Evolutionary conservation across 1,284 basidiomycete species (phyloP).

Genomic region (Pseudozyma thailandica): DNA sequence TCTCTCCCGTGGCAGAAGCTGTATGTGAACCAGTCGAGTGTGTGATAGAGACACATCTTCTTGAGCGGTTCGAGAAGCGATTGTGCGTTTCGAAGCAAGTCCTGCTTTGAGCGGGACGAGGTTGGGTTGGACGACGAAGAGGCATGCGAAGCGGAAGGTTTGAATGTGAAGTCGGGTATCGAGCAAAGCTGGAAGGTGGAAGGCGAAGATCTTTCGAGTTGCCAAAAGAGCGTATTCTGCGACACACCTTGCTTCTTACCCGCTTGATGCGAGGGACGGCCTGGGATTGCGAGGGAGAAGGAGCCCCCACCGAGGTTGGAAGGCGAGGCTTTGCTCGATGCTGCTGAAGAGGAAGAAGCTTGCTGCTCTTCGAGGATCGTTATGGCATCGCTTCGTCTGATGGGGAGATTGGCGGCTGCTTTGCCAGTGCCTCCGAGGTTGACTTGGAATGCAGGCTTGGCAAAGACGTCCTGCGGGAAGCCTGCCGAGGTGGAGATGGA

Average conservation of each 20-base stretch:
- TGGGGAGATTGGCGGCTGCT: constrained; percentile 14
- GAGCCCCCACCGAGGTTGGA: neutral
- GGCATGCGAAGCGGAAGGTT: constrained; percentile 1
- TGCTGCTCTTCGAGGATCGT: constrained; percentile 37
- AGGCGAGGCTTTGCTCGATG: neutral
- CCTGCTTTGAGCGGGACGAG: constrained; percentile 13
- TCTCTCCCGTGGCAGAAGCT: constrained; percentile 57
- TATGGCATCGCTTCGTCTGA: constrained; percentile 29
- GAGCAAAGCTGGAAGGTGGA: constrained; percentile 41
- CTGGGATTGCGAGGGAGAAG: constrained; percentile 20
- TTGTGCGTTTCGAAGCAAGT: constrained; percentile 32
- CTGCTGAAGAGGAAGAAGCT: constrained; percentile 8
- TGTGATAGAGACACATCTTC: constrained; percentile 56
- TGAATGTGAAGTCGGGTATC: constrained; percentile 35
- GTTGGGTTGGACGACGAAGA: neutral
- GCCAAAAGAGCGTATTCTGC: constrained; percentile 6
- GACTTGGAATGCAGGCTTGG: constrained; percentile 42
- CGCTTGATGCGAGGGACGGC: neutral
- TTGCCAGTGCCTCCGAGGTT: constrained; percentile 2
- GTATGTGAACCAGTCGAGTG: constrained; percentile 64
- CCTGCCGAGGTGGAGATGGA: constrained; percentile 31
- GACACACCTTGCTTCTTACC: neutral
- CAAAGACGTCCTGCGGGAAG: constrained; percentile 50
- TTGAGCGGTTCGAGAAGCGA: constrained; percentile 55
- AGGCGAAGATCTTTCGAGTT: constrained; percentile 29